A percentile compares a stretch with the other conserved stretches of the same genome.
Evolutionary conservation across 208 protist genomes (phyloP).

Genomic region (Trypanosomatidae sp.): DNA sequence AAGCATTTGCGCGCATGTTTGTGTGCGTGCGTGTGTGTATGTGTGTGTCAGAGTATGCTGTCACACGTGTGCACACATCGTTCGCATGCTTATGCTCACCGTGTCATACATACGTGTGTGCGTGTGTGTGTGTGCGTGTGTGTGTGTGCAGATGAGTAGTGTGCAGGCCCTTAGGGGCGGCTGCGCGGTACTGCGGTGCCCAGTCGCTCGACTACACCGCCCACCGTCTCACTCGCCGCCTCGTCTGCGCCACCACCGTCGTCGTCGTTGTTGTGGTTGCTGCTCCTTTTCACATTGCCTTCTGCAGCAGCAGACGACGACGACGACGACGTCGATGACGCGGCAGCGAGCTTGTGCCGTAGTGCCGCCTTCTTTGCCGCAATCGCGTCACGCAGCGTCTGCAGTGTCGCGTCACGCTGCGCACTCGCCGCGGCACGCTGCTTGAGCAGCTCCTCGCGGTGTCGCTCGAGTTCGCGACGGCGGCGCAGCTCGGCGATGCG

Average conservation of each 20-base stretch:
- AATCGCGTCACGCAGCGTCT: constrained; percentile 63
- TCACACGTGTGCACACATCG: no score
- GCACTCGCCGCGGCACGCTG: constrained; percentile 35
- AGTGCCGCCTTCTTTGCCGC: constrained; percentile 70
- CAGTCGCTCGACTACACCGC: constrained; percentile 25
- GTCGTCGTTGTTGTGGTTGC: background rate
- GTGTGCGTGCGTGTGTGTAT: no score
- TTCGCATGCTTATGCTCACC: no score
- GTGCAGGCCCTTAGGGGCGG: no score
- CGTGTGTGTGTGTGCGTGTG: no score
- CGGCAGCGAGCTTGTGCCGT: constrained; percentile 31
- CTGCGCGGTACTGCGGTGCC: background rate
- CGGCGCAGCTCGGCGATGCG: constrained; percentile 76
- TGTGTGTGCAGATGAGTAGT: no score
- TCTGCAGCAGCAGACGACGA: background rate
- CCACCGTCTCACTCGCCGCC: no score
- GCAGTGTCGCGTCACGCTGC: constrained; percentile 56
- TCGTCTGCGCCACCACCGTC: no score
- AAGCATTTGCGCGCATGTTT: no score
- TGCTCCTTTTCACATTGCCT: background rate
- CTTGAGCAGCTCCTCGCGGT: constrained; percentile 46
- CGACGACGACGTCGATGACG: constrained; percentile 2
- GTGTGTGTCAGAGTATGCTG: no score
- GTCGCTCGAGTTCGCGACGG: constrained; percentile 74
- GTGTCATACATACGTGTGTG: no score